A percentile compares a stretch with the other conserved stretches of the same genome.
Evolutionary conservation across 192 early-diverging fungal species (phyloP).

Genomic region (Coemansia sp.): DNA sequence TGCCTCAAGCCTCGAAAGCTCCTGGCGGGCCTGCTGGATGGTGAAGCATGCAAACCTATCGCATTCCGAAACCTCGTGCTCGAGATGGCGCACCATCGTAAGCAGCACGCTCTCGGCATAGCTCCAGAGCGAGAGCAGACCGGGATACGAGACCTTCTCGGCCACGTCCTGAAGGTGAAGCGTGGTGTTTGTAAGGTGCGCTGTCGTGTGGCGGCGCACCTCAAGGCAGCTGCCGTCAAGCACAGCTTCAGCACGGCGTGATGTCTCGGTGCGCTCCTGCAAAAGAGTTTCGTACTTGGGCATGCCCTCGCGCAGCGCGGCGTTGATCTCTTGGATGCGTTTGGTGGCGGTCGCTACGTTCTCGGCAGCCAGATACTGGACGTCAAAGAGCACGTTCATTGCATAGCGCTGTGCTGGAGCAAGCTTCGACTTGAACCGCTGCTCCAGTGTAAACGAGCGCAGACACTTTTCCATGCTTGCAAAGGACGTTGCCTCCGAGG

Average conservation of each 20-base stretch:
- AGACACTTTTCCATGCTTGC: constrained; percentile 80
- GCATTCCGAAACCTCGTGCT: constrained; percentile 62
- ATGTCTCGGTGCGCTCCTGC: constrained; percentile 66
- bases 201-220: constrained; percentile 56
- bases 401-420: constrained; percentile 92
- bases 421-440: constrained; percentile 91
- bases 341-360: constrained; percentile 65
- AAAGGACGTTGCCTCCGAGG: constrained; percentile 61
- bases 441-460: constrained; percentile 91
- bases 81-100: constrained; percentile 64
- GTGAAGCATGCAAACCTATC: constrained; percentile 59
- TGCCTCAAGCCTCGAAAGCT: constrained; percentile 34
- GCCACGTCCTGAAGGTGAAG: constrained; percentile 68
- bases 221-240: constrained; percentile 61
- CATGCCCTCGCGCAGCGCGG: constrained; percentile 62
- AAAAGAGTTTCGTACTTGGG: constrained; percentile 78
- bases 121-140: constrained; percentile 79
- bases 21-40: constrained; percentile 43
- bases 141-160: constrained; percentile 74
- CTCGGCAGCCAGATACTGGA: constrained; percentile 68
- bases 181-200: constrained; percentile 57
- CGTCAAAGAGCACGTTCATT: constrained; percentile 79
- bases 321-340: constrained; percentile 63
- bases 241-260: constrained; percentile 62
- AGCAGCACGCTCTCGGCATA: constrained; percentile 82